Base-by-base conservation (phyloP, 345 rosid genomes). In the Jatropha curcas region DNA sequence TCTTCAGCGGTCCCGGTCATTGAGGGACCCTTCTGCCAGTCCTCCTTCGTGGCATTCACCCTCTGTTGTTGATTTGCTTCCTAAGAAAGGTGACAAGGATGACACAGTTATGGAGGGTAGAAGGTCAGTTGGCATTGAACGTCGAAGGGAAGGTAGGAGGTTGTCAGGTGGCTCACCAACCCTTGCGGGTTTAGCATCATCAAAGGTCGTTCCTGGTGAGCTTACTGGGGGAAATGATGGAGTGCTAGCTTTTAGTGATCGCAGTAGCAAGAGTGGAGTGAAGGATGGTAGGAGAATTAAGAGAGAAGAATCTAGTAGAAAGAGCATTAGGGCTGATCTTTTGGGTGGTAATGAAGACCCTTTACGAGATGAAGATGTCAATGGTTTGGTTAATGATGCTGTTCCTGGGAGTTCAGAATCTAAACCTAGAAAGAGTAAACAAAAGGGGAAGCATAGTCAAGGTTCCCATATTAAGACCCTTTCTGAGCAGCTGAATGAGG, bases 11-110 rank as follows among this genome's bases (percentile, higher is more conserved):
- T 91, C 99, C 28, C 85, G 93, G 61, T 93, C 99, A 25, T 88
- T 96, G 12, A 80, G 92, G 67, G 98, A 96, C 72, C 99, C 99
- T 34, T 93, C 93, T 74, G 94, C 98, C 0, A 96, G 93, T 41
- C 91, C 97, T 72, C 86, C 89, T 50, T 86, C 93, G 4, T 93
- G 96, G 84, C 88, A 89, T n/a, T 92, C 99, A 0, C 92, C 92
- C 72, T 84, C 98, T 0, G 76, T 88, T 46, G 81, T 85, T 14
- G 93, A 91, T 86, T 64, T 89, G 72, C 94, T 88, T 72, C 76
- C 90, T 7, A 86, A 78, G 73, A 86, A 83, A 76, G 89, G 82
- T 1, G 86, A 85, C 30, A 82, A 73, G 74, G 92, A 81, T 65
- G 82, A 71, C 4, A 25, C 37, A 20, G 63, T 84, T 55, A 79